A percentile compares a stretch with the other conserved stretches of the same genome.
Conservation (phyloP, 192 early-diverging fungal species). For the Entomortierella parvispora region DNA sequence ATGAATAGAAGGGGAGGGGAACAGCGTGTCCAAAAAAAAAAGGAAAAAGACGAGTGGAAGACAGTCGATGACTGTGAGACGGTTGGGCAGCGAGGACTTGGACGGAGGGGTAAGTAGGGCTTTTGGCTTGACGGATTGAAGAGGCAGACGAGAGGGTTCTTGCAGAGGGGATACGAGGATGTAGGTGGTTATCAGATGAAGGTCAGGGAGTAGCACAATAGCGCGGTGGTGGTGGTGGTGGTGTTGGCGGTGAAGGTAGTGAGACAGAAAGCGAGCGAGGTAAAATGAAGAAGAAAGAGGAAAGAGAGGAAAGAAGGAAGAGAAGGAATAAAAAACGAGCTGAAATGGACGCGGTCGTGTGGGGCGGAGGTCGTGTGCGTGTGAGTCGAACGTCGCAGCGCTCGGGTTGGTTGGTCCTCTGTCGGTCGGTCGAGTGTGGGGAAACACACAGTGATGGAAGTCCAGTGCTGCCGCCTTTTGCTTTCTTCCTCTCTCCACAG, state of each 20-base stretch:
- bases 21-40: constrained; percentile 13
- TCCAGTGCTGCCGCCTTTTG: not conserved
- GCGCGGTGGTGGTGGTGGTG: not conserved
- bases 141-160: not conserved
- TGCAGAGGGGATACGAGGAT: no score
- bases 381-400: not conserved
- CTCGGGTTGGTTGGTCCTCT: no score
- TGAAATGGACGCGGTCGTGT: not conserved
- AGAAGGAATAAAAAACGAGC: not conserved
- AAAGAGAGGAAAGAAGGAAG: not conserved
- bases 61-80: not conserved
- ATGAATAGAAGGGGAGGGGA: constrained; percentile 4
- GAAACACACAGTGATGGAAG: constrained; percentile 6
- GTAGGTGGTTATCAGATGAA: not conserved
- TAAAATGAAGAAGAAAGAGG: constrained; percentile 7
- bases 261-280: not conserved
- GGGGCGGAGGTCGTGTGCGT: not conserved
- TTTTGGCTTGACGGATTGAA: no score
- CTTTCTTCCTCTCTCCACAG: no score
- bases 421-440: constrained; percentile 6
- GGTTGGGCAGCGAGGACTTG: no score
- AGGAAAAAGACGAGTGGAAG: not conserved
- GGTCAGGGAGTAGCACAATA: not conserved
- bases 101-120: no score
- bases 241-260: not conserved